These are phyloP conservation scores for Zalaria obscura DNA, from an alignment of 2,329 filamentous ascomycete genomes.

Conservation along the genomic window DNA sequence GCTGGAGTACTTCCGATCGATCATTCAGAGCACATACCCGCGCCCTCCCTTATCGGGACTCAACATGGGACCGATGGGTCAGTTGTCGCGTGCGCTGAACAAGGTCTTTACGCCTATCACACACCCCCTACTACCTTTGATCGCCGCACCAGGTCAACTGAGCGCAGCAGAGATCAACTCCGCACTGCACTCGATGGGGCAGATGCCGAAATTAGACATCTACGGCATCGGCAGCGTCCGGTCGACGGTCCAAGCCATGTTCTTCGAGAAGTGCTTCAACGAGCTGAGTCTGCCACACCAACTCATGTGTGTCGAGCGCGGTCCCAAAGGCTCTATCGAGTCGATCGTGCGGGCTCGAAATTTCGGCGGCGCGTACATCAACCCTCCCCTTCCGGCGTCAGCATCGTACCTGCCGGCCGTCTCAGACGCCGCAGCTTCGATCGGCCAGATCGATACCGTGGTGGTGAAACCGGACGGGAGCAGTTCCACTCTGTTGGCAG, in stretches of 20 bases:
- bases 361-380: slow-evolving; percentile 73
- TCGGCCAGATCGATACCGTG: slow-evolving; percentile 72
- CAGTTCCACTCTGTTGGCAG: slow-evolving; percentile 50
- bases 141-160: slow-evolving; percentile 74
- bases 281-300: slow-evolving; percentile 70
- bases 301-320: slow-evolving; percentile 60
- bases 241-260: slow-evolving; percentile 65
- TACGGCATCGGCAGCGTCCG: slow-evolving; percentile 65
- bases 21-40: slow-evolving; percentile 54
- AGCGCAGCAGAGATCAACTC: slow-evolving; percentile 76
- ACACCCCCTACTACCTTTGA: slow-evolving; percentile 68
- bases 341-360: slow-evolving; percentile 56
- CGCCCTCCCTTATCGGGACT: slow-evolving; percentile 67
- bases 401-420: slow-evolving; percentile 47
- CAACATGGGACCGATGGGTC: slow-evolving; percentile 78
- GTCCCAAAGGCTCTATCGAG: slow-evolving; percentile 53
- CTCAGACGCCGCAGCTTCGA: slow-evolving; percentile 63
- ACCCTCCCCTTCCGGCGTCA: slow-evolving; percentile 47
- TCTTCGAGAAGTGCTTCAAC: slow-evolving; percentile 56
- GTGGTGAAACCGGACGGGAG: slow-evolving; percentile 42
- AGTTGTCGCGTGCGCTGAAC: slow-evolving; percentile 71
- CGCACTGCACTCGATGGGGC: slow-evolving; percentile 63
- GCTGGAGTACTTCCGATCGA: slow-evolving; percentile 74
- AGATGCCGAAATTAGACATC: slow-evolving; percentile 64
- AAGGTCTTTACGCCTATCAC: slow-evolving; percentile 81